Conservation (phyloP, 176 grass and related monocot genomes). For the Puccinellia tenuiflora region DNA sequence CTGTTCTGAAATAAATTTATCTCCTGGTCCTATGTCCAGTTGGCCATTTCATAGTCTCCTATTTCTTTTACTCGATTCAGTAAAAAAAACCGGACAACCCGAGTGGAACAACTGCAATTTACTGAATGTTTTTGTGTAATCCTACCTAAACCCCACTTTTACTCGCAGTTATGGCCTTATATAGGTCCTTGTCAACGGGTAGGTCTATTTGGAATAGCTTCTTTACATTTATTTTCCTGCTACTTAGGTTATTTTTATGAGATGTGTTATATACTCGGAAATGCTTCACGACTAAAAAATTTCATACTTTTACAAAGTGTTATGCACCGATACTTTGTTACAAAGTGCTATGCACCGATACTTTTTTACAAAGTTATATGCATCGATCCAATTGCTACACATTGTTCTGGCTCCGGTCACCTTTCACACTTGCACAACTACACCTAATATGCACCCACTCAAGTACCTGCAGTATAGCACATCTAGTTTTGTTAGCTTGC, state of each 20-base stretch:
- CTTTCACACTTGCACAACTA: not conserved
- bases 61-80: not conserved
- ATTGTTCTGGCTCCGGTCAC: not conserved
- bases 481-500: not conserved
- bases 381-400: not conserved
- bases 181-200: no score
- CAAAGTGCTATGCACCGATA: not conserved
- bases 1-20: slow-evolving; percentile 5
- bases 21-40: not conserved
- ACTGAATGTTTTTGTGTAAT: not conserved
- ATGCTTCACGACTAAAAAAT: not conserved
- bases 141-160: not conserved
- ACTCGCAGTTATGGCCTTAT: no score
- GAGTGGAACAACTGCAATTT: slow-evolving; percentile 2
- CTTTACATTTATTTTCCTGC: not conserved
- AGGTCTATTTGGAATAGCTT: not conserved
- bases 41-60: not conserved
- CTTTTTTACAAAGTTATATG: not conserved
- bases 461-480: not conserved
- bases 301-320: not conserved
- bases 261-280: not conserved
- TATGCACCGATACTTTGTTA: not conserved
- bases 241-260: not conserved
- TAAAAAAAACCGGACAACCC: not conserved
- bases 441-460: slow-evolving; percentile 10